These are phyloP conservation scores for Sarocladium brachiariae DNA, from an alignment of 2,329 filamentous ascomycete genomes.

Conservation along the genomic window DNA sequence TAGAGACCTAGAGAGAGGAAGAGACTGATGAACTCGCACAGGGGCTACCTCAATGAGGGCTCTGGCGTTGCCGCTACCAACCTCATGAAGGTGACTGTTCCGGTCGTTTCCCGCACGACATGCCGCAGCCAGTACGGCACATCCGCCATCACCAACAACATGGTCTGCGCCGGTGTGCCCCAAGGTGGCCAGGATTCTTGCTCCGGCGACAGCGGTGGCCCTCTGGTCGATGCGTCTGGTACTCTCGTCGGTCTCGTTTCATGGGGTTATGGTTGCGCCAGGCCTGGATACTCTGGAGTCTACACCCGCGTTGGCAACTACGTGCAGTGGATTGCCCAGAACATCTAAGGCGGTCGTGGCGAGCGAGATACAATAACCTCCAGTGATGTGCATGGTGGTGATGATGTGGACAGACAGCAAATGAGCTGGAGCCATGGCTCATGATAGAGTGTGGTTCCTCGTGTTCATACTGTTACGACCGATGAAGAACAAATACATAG, in stretches of 20 bases:
- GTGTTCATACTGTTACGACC: too few relatives aligned
- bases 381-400: too few relatives aligned
- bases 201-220: slow-evolving; percentile 26
- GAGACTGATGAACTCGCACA: background rate
- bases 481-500: too few relatives aligned
- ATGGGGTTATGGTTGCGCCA: slow-evolving; percentile 24
- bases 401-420: too few relatives aligned
- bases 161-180: slow-evolving; percentile 25
- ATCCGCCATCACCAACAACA: slow-evolving; percentile 20
- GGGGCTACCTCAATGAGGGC: slow-evolving; percentile 17
- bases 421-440: too few relatives aligned
- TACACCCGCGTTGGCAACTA: slow-evolving; percentile 21
- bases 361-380: too few relatives aligned
- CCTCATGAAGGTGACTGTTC: slow-evolving; percentile 23
- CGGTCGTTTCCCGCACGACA: slow-evolving; percentile 21
- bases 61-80: slow-evolving; percentile 12
- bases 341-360: too few relatives aligned
- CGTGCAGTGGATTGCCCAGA: slow-evolving; percentile 20
- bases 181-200: slow-evolving; percentile 25
- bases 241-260: slow-evolving; percentile 23
- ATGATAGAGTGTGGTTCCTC: too few relatives aligned
- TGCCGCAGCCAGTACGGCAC: slow-evolving; percentile 20
- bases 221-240: slow-evolving; percentile 19
- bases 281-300: slow-evolving; percentile 19
- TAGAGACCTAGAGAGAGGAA: background rate